A percentile compares a stretch with the other conserved stretches of the same genome.
These are phyloP conservation scores for Metarhizium brunneum DNA, from an alignment of 2,329 filamentous ascomycete species.

Conservation along the genomic window DNA sequence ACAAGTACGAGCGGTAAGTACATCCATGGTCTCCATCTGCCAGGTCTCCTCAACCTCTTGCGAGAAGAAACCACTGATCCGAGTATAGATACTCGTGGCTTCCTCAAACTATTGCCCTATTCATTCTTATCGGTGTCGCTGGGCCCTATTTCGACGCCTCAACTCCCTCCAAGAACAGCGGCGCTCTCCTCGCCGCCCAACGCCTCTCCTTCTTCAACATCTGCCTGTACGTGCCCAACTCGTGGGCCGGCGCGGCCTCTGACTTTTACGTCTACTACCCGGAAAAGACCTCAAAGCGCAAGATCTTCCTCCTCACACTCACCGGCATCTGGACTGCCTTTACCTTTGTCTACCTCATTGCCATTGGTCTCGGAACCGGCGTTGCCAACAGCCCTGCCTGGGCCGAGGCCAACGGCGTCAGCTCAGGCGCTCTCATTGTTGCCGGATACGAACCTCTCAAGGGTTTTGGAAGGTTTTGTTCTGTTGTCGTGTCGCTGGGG, in stretches of 20 bases:
- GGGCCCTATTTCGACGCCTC: constrained; percentile 52
- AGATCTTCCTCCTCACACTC: constrained; percentile 62
- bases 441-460: constrained; percentile 43
- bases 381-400: constrained; percentile 39
- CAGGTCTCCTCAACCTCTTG: not conserved
- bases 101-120: constrained; percentile 62
- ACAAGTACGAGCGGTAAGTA: constrained; percentile 54
- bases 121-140: constrained; percentile 63
- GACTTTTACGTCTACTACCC: constrained; percentile 80
- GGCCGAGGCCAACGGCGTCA: constrained; percentile 39
- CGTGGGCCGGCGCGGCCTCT: constrained; percentile 64
- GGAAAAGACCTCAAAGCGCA: constrained; percentile 42
- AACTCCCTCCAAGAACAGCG: constrained; percentile 48
- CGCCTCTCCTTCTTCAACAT: constrained; percentile 60
- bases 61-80: not conserved
- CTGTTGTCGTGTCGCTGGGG: constrained; percentile 44
- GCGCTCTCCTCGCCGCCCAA: constrained; percentile 53
- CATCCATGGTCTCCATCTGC: not conserved
- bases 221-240: constrained; percentile 41
- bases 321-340: constrained; percentile 50
- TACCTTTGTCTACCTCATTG: constrained; percentile 59
- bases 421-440: constrained; percentile 46
- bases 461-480: constrained; percentile 48
- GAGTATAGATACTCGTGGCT: constrained; percentile 33
- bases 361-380: constrained; percentile 42